These are phyloP conservation scores for Smallanthus sonchifolius DNA, from an alignment of 129 eudicot species.

Conservation along the genomic window DNA sequence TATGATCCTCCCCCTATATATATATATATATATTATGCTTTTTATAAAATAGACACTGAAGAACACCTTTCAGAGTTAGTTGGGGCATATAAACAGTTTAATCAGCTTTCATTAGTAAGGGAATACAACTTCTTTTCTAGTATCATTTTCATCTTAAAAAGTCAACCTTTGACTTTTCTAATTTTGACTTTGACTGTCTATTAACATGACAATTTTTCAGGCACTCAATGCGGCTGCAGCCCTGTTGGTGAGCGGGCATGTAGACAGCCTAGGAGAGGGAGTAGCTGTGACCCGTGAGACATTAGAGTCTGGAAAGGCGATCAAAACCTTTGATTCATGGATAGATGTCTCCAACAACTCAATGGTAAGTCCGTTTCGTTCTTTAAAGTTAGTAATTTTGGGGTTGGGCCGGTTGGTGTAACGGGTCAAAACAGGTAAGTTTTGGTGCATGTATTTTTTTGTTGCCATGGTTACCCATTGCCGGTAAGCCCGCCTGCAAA, in stretches of 20 bases:
- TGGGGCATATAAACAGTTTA: not conserved
- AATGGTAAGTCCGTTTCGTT: conserved; percentile 6
- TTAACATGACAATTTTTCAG: conserved; percentile 28
- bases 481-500: not conserved
- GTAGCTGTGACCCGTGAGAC: conserved; percentile 75
- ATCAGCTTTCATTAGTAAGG: not conserved
- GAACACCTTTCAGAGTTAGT: not conserved
- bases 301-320: conserved; percentile 61
- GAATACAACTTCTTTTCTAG: not conserved
- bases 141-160: not conserved
- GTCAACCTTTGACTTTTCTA: not conserved
- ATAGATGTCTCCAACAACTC: conserved; percentile 49
- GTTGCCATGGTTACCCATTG: no score
- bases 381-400: not conserved
- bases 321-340: conserved; percentile 70
- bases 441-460: not conserved
- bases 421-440: not conserved
- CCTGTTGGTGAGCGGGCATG: conserved; percentile 68
- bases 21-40: no score
- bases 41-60: not conserved
- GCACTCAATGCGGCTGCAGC: conserved; percentile 91
- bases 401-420: not conserved
- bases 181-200: not conserved
- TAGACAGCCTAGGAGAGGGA: conserved; percentile 60
- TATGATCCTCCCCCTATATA: no score